Evolutionary conservation across 495 filamentous ascomycete species (phyloP).

Genomic region (Hypoxylon rickii): DNA sequence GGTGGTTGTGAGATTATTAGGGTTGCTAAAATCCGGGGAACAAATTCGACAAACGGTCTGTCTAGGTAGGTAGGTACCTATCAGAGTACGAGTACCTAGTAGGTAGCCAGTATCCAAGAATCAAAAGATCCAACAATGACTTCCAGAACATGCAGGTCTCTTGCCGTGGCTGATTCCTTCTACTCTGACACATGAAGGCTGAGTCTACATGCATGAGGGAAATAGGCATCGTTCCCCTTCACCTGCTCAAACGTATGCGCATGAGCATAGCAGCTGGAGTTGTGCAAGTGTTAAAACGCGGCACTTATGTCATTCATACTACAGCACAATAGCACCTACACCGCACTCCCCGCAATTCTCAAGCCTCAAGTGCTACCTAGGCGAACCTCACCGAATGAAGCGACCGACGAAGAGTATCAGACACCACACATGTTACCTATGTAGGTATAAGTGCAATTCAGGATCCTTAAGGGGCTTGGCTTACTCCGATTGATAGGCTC

Average conservation of each 20-base stretch:
- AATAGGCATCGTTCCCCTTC: too few relatives aligned
- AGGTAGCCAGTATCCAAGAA: too few relatives aligned
- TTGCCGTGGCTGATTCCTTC: too few relatives aligned
- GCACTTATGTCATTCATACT: not conserved
- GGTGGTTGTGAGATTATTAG: too few relatives aligned
- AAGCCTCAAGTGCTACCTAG: not conserved
- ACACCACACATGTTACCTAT: not conserved
- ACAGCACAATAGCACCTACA: not conserved
- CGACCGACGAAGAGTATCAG: conserved; percentile 5
- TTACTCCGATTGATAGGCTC: not conserved
- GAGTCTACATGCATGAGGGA: not conserved
- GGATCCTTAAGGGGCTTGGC: conserved; percentile 4
- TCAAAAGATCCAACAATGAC: not conserved
- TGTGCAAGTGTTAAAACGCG: too few relatives aligned
- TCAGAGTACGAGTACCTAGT: too few relatives aligned
- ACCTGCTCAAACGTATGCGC: not conserved
- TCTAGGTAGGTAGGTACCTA: too few relatives aligned
- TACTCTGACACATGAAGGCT: not conserved
- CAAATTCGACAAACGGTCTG: too few relatives aligned
- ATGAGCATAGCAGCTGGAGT: not conserved
- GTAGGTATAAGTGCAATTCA: conserved; percentile 12
- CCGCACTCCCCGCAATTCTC: conserved; percentile 1
- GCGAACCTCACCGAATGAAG: conserved; percentile 11
- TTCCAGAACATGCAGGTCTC: not conserved
- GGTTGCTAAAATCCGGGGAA: too few relatives aligned